These are phyloP conservation scores for Colletotrichum sp. DNA, from an alignment of 2,329 filamentous ascomycete genomes.

Conservation along the genomic window DNA sequence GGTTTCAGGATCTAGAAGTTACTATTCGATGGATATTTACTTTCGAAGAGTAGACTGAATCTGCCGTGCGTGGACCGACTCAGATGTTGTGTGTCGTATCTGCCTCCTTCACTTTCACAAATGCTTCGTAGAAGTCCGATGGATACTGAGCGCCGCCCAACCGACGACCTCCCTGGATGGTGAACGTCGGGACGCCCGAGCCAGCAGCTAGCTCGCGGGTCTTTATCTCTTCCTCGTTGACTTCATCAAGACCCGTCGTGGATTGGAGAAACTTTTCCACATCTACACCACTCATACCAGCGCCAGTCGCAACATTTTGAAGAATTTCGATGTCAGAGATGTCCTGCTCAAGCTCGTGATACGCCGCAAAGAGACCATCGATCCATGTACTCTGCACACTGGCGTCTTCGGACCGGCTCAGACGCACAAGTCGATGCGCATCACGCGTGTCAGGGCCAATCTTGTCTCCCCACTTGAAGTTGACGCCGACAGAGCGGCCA, in stretches of 20 bases:
- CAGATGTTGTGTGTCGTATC: background rate
- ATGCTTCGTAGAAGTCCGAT: slow-evolving; percentile 23
- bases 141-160: slow-evolving; percentile 19
- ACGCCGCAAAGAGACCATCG: slow-evolving; percentile 30
- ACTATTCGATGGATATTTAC: no score
- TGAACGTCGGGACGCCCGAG: slow-evolving; percentile 23
- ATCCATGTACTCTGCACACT: slow-evolving; percentile 25
- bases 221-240: slow-evolving; percentile 20
- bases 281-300: slow-evolving; percentile 24
- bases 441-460: slow-evolving; percentile 36
- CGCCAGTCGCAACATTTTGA: background rate
- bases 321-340: slow-evolving; percentile 20
- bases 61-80: no score
- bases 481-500: slow-evolving; percentile 35
- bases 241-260: background rate
- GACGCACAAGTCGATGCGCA: slow-evolving; percentile 37
- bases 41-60: no score
- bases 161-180: slow-evolving; percentile 18
- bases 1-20: background rate
- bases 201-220: background rate
- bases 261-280: slow-evolving; percentile 14
- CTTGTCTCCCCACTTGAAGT: slow-evolving; percentile 35
- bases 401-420: slow-evolving; percentile 19
- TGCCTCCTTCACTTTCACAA: slow-evolving; percentile 21
- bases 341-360: slow-evolving; percentile 35